Evolutionary conservation across 768 basidiomycete species (phyloP), one percentile per base, ranked within the genome.

Genomic region (Sporobolomyces pararoseus): DNA sequence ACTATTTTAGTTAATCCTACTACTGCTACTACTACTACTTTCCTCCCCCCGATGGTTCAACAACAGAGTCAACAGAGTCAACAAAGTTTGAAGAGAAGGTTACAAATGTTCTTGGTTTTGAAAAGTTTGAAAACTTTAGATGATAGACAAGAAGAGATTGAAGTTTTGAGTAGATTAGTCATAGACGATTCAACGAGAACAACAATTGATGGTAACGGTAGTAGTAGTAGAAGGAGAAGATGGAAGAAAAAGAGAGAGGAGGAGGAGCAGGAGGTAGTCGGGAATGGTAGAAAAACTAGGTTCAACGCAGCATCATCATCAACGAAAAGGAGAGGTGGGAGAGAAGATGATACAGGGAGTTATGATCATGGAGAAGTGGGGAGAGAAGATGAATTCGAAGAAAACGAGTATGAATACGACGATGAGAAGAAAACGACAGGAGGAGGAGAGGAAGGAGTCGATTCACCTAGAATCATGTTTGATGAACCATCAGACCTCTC

Each of bases 41-140:
- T 19, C 17, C 21, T 27, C 17, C n/a, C 23, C 37, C n/a, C n/a
- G n/a, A n/a, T n/a, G n/a, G n/a, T n/a, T n/a, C n/a, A n/a, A n/a
- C n/a, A n/a, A n/a, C n/a, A 58, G 27, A 58, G 35, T n/a, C 5
- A 37, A 58, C n/a, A 42, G 17, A 42, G 10, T 17, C 39, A 9
- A 9, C 70, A 71, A 23, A 57, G 69, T 49, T 31, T 68, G 49
- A 37, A 66, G 12, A 46, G 75, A 13, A 37, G 75, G 4, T 44
- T 72, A 21, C 72, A 73, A 46, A 70, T 73, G 68, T 59, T 73
- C 58, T 58, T 66, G 12, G 49, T 72, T 19, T 46, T 68, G 32
- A 47, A 63, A 1, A 29, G 44, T n/a, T 62, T 72, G 31, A 27
- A 52, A 16, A 72, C 71, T 12, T 46, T 9, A 32, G 71, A 72